Percentiles rank a stretch among this genome's conserved stretches.
These are phyloP conservation scores for Fomitopsis schrenkii DNA, from an alignment of 1,284 basidiomycete genomes.

Conservation along the genomic window DNA sequence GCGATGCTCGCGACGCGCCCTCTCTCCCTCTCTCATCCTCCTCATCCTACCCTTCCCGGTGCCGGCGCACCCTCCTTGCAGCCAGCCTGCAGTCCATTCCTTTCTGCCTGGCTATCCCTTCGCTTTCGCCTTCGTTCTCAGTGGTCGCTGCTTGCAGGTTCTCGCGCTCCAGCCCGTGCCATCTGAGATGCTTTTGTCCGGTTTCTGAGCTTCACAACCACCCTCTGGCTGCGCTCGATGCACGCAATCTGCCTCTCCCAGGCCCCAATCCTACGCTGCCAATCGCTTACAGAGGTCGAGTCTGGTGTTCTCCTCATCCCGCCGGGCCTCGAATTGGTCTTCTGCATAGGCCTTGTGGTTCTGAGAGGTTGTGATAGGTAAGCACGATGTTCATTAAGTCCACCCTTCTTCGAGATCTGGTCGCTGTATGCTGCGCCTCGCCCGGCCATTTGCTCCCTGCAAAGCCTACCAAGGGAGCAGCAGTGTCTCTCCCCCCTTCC, in stretches of 20 bases:
- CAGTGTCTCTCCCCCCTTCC: too few relatives aligned
- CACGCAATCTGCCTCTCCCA: constrained; percentile 62
- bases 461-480: too few relatives aligned
- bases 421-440: too few relatives aligned
- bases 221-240: constrained; percentile 26
- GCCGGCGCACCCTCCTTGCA: constrained; percentile 26
- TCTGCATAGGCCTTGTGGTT: constrained; percentile 46
- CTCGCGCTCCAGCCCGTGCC: not conserved
- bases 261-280: constrained; percentile 67
- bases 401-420: too few relatives aligned
- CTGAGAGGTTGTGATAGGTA: constrained; percentile 53
- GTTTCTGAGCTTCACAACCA: constrained; percentile 13
- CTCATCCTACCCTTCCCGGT: constrained; percentile 9
- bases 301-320: constrained; percentile 55
- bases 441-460: too few relatives aligned
- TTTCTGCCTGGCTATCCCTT: constrained; percentile 17
- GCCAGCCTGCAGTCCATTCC: constrained; percentile 35
- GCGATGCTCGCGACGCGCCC: not conserved
- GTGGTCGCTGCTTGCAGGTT: constrained; percentile 13
- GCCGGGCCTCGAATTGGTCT: constrained; percentile 55
- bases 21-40: constrained; percentile 8
- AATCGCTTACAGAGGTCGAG: constrained; percentile 45
- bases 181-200: constrained; percentile 21
- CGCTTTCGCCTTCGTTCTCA: constrained; percentile 12
- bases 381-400: constrained; percentile 21